Evolutionary conservation across 352 stramenopile genomes (phyloP), one percentile per base, ranked within the genome.

Genomic region (Pythium aristosporum): DNA sequence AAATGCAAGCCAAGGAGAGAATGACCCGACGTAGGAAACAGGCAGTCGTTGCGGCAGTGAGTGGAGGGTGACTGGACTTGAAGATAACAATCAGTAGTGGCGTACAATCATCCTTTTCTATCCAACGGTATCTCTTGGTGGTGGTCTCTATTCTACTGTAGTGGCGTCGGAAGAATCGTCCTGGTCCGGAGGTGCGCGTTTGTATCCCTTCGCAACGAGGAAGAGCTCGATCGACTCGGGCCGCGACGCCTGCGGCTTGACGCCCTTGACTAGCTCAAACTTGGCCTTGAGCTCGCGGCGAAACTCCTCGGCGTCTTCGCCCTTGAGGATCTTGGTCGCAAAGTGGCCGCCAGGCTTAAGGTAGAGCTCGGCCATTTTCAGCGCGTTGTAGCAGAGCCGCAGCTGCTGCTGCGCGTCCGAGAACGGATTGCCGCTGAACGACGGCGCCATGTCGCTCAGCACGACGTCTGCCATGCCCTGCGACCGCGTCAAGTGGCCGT

Each of bases 361-460:
- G 54, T 91, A 91, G 6, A 93, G 73, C 69, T 93, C 77, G 2
- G 88, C 85, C 82, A 94, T 94, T 61, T 85, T 83, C 48, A 95
- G 74, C 30, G 88, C 88, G 54, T 94, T 94, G 61, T 92, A 75
- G 62, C 85, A 94, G 23, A 96, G 75, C n/a, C 88, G 73, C 43
- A 96, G 62, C 63, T 95, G 87, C 28, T 81, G 72, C 52, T 94
- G 79, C 44, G 82, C 84, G 73, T 96, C 88, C 5, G 74, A 76
- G 47, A 91, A 73, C 58, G 86, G 85, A 47, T 82, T 87, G 47
- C 88, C 88, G 5, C 82, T 86, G 71, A 95, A 94, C 42, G 81
- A 84, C 43, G 88, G 86, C 48, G 88, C 88, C 88, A 96, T 96
- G 76, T 96, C 88, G 61, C 88, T 96, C 25, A 96, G 76, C 53